Evolutionary conservation across 2,329 filamentous ascomycete genomes (phyloP), one percentile per base, ranked within the genome.

Genomic region (Fusarium illudens): DNA sequence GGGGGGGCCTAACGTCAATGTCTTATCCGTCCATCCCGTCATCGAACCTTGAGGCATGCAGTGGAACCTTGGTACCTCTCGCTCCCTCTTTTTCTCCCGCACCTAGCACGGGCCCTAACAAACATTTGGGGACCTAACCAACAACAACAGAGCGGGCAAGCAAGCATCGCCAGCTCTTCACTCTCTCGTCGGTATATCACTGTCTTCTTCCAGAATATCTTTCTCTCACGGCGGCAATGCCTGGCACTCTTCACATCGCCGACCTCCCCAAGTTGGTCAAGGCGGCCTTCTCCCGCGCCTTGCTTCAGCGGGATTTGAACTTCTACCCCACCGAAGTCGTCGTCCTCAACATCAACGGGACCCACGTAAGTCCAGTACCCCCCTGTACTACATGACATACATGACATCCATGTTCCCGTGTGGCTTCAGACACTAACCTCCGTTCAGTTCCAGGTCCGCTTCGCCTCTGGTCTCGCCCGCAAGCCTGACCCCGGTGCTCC

Each of bases 391-490:
- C 9, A 11, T 44, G 39, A 12, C 20, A 44, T 44, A n/a, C 39
- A 44, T 42, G 36, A 34, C 33, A 19, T 56, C 20, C 51, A 42
- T 34, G 25, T 44, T 20, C 32, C 37, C 10, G 29, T 22, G 12
- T 34, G 32, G 10, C 4, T 6, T 27, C 27, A 30, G 25, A 30
- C 20, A 29, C 60, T 71, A 17, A 64, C 20, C n/a, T 1, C 10
- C 12, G 8, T 10, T 46, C 65, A 92, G 90, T 92, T 92, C 74
- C 91, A 93, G 79, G 80, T 93, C 3, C 89, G 90, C 53, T 93
- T 88, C 81, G 90, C 90, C 9, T 90, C 90, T 0, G 79, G 89
- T 0, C 83, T 93, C 5, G 89, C 89, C 49, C 87, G 86, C 72
- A 93, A 93, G 73, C 90, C 90, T 5, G 87, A 84, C 20, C 39